These are phyloP conservation scores for Rhodofomes roseus DNA, from an alignment of 1,284 basidiomycete genomes.

Conservation along the genomic window DNA sequence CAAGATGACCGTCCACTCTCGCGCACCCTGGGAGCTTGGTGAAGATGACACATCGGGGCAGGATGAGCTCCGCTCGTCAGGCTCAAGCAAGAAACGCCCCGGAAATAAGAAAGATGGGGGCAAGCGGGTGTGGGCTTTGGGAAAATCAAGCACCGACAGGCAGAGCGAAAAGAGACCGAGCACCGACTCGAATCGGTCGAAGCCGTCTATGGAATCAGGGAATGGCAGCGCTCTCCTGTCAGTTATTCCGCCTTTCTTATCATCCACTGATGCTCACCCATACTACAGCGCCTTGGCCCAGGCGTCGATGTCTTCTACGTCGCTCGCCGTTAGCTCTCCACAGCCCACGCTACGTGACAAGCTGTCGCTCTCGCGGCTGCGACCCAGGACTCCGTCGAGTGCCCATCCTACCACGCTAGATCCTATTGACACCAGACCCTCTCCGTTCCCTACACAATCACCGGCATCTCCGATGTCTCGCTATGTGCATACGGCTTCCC, in stretches of 20 bases:
- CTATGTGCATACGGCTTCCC: conserved; percentile 17
- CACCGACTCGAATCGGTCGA: conserved; percentile 57
- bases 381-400: conserved; percentile 30
- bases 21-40: conserved; percentile 74
- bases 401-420: conserved; percentile 16
- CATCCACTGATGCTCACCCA: neutral
- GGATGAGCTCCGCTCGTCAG: conserved; percentile 38
- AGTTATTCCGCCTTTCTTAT: conserved; percentile 21
- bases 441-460: conserved; percentile 11
- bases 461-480: conserved; percentile 24
- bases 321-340: conserved; percentile 31
- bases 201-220: conserved; percentile 58
- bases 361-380: conserved; percentile 31
- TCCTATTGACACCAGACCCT: conserved; percentile 12
- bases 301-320: conserved; percentile 56
- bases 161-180: conserved; percentile 46
- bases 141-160: conserved; percentile 31
- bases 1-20: conserved; percentile 75
- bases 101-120: conserved; percentile 33
- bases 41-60: conserved; percentile 42
- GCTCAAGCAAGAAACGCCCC: conserved; percentile 21
- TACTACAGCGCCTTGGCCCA: conserved; percentile 44
- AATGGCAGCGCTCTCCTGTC: conserved; percentile 57
- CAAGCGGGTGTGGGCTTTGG: conserved; percentile 43
- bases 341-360: conserved; percentile 33